Conservation (phyloP, 495 filamentous ascomycete species). For the Penicillium herquei region DNA sequence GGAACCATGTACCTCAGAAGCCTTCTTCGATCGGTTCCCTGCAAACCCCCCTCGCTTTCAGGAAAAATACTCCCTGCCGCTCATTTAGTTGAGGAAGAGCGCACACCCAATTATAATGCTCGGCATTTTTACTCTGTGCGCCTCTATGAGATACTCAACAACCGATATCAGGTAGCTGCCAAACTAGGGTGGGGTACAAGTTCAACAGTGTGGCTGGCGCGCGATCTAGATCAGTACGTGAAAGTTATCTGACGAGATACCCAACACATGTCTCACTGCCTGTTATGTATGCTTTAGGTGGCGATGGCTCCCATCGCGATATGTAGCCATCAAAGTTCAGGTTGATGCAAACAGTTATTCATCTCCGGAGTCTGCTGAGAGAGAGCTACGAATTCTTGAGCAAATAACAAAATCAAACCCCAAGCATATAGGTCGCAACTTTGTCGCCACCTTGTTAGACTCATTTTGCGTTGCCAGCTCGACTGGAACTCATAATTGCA, state of each 20-base stretch:
- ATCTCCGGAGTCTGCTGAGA: conserved; percentile 20
- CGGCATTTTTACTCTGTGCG: conserved; percentile 34
- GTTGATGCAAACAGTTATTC: conserved; percentile 20
- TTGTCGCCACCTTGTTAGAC: conserved; percentile 26
- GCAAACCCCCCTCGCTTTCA: neutral
- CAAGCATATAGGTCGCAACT: conserved; percentile 5
- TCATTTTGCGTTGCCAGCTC: conserved; percentile 23
- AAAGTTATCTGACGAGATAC: conserved; percentile 6
- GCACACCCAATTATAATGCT: conserved; percentile 30
- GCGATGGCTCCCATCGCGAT: conserved; percentile 22
- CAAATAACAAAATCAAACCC: conserved; percentile 18
- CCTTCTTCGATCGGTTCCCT: neutral
- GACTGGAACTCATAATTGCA: conserved; percentile 26
- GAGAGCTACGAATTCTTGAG: conserved; percentile 26
- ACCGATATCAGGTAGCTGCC: conserved; percentile 34
- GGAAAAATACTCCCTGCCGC: neutral
- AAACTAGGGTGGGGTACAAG: conserved; percentile 39
- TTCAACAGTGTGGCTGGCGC: conserved; percentile 42
- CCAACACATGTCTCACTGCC: neutral
- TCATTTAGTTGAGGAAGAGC: conserved; percentile 39
- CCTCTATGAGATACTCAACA: conserved; percentile 32
- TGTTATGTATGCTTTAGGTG: conserved; percentile 15
- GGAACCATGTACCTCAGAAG: neutral
- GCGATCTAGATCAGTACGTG: conserved; percentile 25
- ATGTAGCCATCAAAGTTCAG: conserved; percentile 25